Evolutionary conservation across 2,329 filamentous ascomycete species (phyloP).

Genomic region (Xylaria arbuscula): DNA sequence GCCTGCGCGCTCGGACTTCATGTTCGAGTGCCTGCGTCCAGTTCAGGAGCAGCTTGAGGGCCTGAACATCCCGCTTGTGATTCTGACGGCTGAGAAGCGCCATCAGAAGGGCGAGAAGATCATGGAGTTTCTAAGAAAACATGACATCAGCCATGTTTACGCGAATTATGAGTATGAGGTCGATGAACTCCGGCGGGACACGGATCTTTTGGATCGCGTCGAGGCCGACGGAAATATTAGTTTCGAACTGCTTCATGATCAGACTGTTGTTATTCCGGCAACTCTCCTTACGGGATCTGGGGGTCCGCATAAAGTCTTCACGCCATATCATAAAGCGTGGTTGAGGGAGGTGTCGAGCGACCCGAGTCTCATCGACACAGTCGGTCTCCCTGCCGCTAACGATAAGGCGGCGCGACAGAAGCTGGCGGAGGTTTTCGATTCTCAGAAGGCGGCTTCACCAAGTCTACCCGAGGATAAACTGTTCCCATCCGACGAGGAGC

Average conservation of each 20-base stretch:
- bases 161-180: neutral
- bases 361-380: constrained; percentile 1
- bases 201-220: neutral
- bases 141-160: constrained; percentile 3
- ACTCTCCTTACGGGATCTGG: neutral
- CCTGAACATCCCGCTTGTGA: constrained; percentile 1
- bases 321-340: neutral
- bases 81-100: neutral
- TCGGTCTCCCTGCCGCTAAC: neutral
- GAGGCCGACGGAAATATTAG: neutral
- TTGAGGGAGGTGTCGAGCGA: neutral
- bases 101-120: neutral
- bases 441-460: neutral
- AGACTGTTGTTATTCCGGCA: neutral
- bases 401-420: neutral
- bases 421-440: neutral
- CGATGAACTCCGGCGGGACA: constrained; percentile 3
- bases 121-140: neutral
- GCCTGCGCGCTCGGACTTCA: neutral
- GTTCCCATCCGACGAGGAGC: constrained; percentile 3
- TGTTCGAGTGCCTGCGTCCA: neutral
- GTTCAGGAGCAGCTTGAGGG: neutral
- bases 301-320: neutral
- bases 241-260: neutral
- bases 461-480: neutral